A percentile compares a stretch with the other conserved stretches of the same genome.
Evolutionary conservation across 2,329 filamentous ascomycete species (phyloP).

Genomic region (Diaporthe ampelina): DNA sequence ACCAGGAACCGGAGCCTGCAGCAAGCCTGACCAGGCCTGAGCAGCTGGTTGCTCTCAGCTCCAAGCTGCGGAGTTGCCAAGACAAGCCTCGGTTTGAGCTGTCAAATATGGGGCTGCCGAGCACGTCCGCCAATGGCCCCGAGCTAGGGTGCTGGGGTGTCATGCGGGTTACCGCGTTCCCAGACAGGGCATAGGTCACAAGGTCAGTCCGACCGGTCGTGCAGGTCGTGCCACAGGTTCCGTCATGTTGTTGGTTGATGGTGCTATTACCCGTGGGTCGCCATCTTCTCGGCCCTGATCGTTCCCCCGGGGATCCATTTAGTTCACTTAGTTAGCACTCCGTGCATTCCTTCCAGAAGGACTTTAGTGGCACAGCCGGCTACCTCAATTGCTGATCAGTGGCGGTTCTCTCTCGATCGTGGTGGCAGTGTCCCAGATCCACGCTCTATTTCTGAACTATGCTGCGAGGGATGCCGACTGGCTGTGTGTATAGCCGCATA

Average conservation of each 20-base stretch:
- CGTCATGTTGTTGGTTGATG: slow-evolving; percentile 24
- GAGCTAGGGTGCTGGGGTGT: not conserved
- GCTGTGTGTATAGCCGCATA: slow-evolving; percentile 2
- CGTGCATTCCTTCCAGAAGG: not conserved
- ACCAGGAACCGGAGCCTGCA: no score
- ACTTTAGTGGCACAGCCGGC: not conserved
- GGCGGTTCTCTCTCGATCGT: not conserved
- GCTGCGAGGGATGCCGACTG: not conserved
- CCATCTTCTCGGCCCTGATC: not conserved
- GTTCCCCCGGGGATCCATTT: no score
- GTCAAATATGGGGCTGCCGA: slow-evolving; percentile 23
- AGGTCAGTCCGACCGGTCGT: not conserved
- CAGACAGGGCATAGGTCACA: slow-evolving; percentile 26
- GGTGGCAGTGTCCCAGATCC: not conserved
- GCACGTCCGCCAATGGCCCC: slow-evolving; percentile 21
- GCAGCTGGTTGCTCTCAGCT: slow-evolving; percentile 6
- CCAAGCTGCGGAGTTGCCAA: slow-evolving; percentile 23
- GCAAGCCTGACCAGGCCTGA: not conserved
- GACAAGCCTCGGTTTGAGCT: slow-evolving; percentile 28
- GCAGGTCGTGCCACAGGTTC: slow-evolving; percentile 17
- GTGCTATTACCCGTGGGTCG: not conserved
- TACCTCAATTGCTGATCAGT: slow-evolving; percentile 7
- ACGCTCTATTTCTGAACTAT: not conserved
- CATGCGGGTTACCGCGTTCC: slow-evolving; percentile 26
- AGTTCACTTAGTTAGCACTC: not conserved